Evolutionary conservation across 2,329 filamentous ascomycete species (phyloP).

Genomic region (Diaporthe ilicicola): DNA sequence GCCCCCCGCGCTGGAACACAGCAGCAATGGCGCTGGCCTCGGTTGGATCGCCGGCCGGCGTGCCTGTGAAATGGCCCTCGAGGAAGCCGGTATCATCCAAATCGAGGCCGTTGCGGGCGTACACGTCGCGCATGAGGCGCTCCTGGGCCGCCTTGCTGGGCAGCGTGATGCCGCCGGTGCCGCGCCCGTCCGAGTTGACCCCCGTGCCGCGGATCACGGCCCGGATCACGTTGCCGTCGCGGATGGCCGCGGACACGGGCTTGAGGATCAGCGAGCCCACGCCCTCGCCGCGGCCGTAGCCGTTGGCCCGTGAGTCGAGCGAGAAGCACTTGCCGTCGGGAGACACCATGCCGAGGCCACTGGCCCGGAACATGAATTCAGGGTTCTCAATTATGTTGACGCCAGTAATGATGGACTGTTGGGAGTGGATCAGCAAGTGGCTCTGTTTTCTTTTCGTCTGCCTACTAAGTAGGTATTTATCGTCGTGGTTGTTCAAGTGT

Average conservation of each 20-base stretch:
- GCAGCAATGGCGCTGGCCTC: slow-evolving; percentile 41
- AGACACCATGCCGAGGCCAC: slow-evolving; percentile 26
- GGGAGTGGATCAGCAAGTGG: neutral
- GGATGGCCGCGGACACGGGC: slow-evolving; percentile 15
- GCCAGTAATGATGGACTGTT: slow-evolving; percentile 30
- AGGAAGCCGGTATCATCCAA: slow-evolving; percentile 39
- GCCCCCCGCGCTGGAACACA: slow-evolving; percentile 34
- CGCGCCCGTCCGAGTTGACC: slow-evolving; percentile 43
- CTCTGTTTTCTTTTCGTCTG: neutral
- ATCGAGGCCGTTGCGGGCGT: slow-evolving; percentile 40
- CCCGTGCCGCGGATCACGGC: slow-evolving; percentile 39
- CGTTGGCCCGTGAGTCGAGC: slow-evolving; percentile 28
- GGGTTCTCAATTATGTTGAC: slow-evolving; percentile 29
- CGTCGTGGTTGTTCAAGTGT: neutral
- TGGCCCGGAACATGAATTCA: slow-evolving; percentile 40
- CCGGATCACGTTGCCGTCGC: slow-evolving; percentile 29
- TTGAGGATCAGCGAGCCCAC: slow-evolving; percentile 26
- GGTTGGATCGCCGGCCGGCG: slow-evolving; percentile 44
- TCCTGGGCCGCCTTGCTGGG: slow-evolving; percentile 48
- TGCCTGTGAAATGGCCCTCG: slow-evolving; percentile 48
- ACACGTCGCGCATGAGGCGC: slow-evolving; percentile 44
- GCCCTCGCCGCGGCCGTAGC: slow-evolving; percentile 28
- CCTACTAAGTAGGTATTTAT: neutral
- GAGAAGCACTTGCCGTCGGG: slow-evolving; percentile 28
- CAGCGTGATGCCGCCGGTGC: slow-evolving; percentile 44